phyloP scores from a whole-genome alignment of 306 rosid species.

The Cotoneaster glaucophyllus region DNA sequence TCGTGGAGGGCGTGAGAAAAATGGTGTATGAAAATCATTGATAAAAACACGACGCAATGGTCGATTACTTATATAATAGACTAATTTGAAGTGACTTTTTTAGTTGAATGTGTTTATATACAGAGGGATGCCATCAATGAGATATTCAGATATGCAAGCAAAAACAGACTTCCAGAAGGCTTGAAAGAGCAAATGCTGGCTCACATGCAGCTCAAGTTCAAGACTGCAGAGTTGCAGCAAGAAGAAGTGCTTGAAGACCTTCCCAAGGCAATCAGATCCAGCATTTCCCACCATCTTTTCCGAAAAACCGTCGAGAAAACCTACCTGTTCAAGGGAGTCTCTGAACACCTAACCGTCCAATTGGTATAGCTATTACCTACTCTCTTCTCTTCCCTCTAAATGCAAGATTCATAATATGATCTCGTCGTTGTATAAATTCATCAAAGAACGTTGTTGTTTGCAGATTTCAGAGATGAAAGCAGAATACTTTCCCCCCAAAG shows the following conservation, averaged over 20 bases:
- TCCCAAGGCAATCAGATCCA: conserved; percentile 74
- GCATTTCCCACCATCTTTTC: conserved; percentile 75
- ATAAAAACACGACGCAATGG: not conserved
- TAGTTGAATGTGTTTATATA: not conserved
- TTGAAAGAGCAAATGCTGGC: conserved; percentile 81
- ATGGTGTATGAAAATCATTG: not conserved
- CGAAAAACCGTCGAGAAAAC: conserved; percentile 43
- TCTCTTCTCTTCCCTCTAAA: not conserved
- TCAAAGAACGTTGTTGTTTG: not conserved
- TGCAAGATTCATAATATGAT: not conserved
- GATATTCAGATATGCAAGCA: conserved; percentile 62
- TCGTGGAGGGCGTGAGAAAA: not conserved
- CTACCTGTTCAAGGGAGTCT: conserved; percentile 66
- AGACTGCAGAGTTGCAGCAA: conserved; percentile 78
- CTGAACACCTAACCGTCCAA: conserved; percentile 58
- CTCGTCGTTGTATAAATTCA: not conserved
- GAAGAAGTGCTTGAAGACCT: conserved; percentile 60
- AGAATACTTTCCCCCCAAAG: conserved; percentile 81
- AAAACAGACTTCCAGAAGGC: conserved; percentile 69
- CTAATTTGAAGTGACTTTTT: not conserved
- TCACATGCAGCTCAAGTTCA: conserved; percentile 75
- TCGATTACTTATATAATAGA: not conserved
- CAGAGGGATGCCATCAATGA: conserved; percentile 72
- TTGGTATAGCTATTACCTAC: conserved; percentile 34
- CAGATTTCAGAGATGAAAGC: conserved; percentile 83